Percentiles rank a stretch among this genome's conserved stretches.
phyloP scores from a whole-genome alignment of 768 basidiomycete species.

The Xerocomus potaroensis region DNA sequence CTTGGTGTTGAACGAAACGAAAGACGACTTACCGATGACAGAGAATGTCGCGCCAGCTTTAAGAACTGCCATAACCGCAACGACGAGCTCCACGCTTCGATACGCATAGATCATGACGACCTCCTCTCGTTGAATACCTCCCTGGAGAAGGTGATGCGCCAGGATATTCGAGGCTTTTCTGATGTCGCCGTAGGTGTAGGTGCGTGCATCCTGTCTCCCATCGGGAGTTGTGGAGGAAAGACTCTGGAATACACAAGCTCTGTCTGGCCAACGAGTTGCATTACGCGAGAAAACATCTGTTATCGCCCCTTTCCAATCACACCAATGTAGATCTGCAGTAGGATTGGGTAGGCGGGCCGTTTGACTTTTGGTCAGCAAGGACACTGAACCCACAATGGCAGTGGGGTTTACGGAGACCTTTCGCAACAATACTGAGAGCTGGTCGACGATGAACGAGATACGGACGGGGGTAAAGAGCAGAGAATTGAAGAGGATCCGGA shows the following conservation, averaged over 20 bases:
- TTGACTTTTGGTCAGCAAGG: conserved; percentile 73
- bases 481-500: conserved; percentile 91
- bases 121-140: conserved; percentile 87
- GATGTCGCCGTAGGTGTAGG: conserved; percentile 78
- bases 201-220: conserved; percentile 47
- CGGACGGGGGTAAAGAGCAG: conserved; percentile 81
- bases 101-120: conserved; percentile 98
- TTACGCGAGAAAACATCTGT: conserved; percentile 92
- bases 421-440: conserved; percentile 74
- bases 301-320: conserved; percentile 95
- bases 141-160: conserved; percentile 82
- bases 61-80: conserved; percentile 94
- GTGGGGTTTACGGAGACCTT: conserved; percentile 66
- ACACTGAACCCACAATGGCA: conserved; percentile 70
- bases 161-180: conserved; percentile 83
- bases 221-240: conserved; percentile 38
- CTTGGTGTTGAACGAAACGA: not conserved
- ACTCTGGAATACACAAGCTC: conserved; percentile 87
- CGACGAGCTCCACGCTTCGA: conserved; percentile 92
- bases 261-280: conserved; percentile 72
- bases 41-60: conserved; percentile 97
- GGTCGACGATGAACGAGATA: conserved; percentile 76
- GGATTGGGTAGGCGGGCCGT: conserved; percentile 73
- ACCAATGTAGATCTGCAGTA: conserved; percentile 89
- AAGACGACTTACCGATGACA: conserved; percentile 73